Conservation (phyloP, 169 alveolate genomes). For the Plasmodium gaboni region DNA sequence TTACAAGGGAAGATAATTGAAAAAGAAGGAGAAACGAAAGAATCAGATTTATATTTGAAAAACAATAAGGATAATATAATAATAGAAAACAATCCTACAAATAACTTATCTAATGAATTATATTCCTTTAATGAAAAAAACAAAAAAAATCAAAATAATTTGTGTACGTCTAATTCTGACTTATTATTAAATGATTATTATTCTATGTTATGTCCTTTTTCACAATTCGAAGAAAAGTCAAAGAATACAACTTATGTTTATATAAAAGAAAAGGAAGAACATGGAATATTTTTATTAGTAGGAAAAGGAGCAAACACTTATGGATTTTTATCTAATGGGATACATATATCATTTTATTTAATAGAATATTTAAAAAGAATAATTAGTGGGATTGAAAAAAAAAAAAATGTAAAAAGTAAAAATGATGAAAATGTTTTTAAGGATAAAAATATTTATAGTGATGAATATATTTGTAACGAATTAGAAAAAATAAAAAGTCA, state of each 20-base stretch:
- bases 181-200: conserved; percentile 9
- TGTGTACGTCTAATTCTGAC: neutral
- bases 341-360: conserved; percentile 78
- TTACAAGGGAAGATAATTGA: neutral
- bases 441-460: neutral
- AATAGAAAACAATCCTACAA: neutral
- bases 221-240: conserved; percentile 46
- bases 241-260: conserved; percentile 74
- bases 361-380: conserved; percentile 44
- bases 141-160: neutral
- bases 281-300: conserved; percentile 86
- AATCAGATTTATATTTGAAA: neutral
- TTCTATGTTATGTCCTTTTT: conserved; percentile 47
- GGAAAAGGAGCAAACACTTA: conserved; percentile 88
- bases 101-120: neutral
- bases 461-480: neutral
- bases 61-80: neutral
- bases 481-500: conserved; percentile 18
- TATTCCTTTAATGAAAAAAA: neutral
- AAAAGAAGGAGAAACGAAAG: neutral
- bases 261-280: conserved; percentile 86
- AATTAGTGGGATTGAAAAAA: neutral
- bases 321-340: conserved; percentile 87
- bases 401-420: conserved; percentile 9
- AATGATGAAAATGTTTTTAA: neutral